Evolutionary conservation across 1,284 basidiomycete genomes (phyloP), one percentile per base, ranked within the genome.

Genomic region (Anthracocystis setariae): DNA sequence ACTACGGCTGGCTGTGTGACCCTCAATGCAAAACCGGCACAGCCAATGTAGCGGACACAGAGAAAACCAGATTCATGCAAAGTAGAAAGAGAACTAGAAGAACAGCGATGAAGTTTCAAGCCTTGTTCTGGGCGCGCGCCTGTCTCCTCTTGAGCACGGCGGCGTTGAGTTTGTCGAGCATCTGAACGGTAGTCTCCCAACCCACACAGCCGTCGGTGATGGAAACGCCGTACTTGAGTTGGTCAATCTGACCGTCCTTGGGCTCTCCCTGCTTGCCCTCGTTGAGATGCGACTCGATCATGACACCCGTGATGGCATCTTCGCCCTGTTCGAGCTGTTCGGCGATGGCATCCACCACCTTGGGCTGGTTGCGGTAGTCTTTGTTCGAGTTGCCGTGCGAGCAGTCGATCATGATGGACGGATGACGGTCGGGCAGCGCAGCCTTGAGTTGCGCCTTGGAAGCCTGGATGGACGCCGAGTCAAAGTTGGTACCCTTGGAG

Each of bases 231-330:
- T 81, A 81, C 53, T 80, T 69, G 43, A 83, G 68, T 42, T 72
- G 70, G 39, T 76, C 70, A 15, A 68, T 66, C 45, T 68, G 40
- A 20, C 82, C 82, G 32, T 75, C 67, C 72, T 82, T 80, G 24
- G 82, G 82, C 65, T 81, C 79, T 44, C 74, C 65, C 69, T 83
- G 82, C 66, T 81, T 80, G 54, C 82, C 82, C 66, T 82, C 90
- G 80, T 91, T 90, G 84, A 98, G 89, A 84, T 97, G 92, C 38
- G 90, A 91, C 86, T 98, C 95, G 82, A 98, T 89, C 94, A 98
- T 97, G 73, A 97, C 92, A 65, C 95, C 94, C 2, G 92, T 94
- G 84, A 98, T 92, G 56, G 88, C 86, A 60, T 84, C 87, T 74
- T 93, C 89, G 45, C 93, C 94, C 8, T 87, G 87, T 10, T 83